Conservation (phyloP, 176 grass and related monocot genomes). For the Avena eriantha region DNA sequence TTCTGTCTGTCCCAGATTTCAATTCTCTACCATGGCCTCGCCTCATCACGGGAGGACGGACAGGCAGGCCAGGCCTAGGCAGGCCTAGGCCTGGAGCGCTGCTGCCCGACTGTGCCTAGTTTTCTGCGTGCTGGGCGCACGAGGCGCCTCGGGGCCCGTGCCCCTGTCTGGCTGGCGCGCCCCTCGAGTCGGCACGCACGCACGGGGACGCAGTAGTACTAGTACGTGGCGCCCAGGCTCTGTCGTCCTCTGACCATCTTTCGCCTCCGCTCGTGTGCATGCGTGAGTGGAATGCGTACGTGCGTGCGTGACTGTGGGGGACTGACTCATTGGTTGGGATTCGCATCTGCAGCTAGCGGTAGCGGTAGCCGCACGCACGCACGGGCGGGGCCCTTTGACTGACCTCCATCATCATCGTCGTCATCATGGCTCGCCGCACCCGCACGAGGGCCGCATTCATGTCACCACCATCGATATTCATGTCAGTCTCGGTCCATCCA, state of each 20-base stretch:
- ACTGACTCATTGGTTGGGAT: no score
- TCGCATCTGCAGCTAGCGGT: no score
- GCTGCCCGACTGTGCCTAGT: neutral
- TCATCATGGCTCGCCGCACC: slow-evolving; percentile 21
- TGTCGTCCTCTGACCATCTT: neutral
- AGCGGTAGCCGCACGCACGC: no score
- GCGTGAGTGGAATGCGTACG: no score
- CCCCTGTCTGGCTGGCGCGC: neutral
- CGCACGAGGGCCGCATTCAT: slow-evolving; percentile 59
- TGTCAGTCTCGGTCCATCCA: neutral
- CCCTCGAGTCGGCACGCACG: slow-evolving; percentile 49
- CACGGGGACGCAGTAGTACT: neutral
- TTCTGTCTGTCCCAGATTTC: neutral
- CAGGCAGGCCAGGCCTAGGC: neutral
- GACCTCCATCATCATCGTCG: neutral
- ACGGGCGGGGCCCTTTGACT: neutral
- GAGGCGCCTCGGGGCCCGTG: neutral
- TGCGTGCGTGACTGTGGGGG: no score
- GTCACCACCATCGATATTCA: neutral
- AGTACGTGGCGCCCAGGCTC: neutral
- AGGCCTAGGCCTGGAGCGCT: neutral
- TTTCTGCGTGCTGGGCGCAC: neutral
- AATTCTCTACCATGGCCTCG: neutral
- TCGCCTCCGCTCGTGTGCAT: slow-evolving; percentile 16
- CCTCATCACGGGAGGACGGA: neutral